These are phyloP conservation scores for Schwanniomyces yamadae DNA, from an alignment of 805 yeast genomes.

Conservation along the genomic window DNA sequence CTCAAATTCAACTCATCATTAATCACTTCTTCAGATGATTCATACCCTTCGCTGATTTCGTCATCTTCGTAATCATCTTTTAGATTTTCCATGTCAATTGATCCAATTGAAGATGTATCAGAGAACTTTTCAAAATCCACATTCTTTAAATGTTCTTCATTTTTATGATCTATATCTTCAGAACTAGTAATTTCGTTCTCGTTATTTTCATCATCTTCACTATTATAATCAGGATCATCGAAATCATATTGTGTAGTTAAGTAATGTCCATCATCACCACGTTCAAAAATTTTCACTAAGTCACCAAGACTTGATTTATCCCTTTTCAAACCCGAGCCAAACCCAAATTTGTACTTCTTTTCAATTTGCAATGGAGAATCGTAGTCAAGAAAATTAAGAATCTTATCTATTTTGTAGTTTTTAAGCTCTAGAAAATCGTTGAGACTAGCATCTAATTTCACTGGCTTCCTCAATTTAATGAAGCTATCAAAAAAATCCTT, in stretches of 20 bases:
- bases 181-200: conserved; percentile 13
- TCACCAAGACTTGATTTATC: conserved; percentile 49
- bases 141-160: conserved; percentile 7
- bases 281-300: conserved; percentile 41
- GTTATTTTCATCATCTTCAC: conserved; percentile 11
- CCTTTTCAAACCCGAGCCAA: conserved; percentile 63
- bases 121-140: conserved; percentile 5
- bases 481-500: conserved; percentile 37
- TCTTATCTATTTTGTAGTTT: conserved; percentile 30
- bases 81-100: conserved; percentile 43
- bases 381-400: conserved; percentile 38
- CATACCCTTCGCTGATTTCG: too few species aligned
- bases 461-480: conserved; percentile 49
- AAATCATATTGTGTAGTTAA: conserved; percentile 72
- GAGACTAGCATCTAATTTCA: conserved; percentile 24
- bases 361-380: conserved; percentile 53
- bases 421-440: conserved; percentile 35
- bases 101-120: conserved; percentile 29
- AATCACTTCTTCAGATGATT: conserved; percentile 24
- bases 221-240: conserved; percentile 21
- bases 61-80: conserved; percentile 51
- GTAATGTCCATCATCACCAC: conserved; percentile 50
- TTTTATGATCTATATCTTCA: conserved; percentile 12
- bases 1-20: conserved; percentile 21
- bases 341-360: conserved; percentile 57